Evolutionary conservation across 805 yeast genomes (phyloP).

Genomic region (Clavispora fructus): DNA sequence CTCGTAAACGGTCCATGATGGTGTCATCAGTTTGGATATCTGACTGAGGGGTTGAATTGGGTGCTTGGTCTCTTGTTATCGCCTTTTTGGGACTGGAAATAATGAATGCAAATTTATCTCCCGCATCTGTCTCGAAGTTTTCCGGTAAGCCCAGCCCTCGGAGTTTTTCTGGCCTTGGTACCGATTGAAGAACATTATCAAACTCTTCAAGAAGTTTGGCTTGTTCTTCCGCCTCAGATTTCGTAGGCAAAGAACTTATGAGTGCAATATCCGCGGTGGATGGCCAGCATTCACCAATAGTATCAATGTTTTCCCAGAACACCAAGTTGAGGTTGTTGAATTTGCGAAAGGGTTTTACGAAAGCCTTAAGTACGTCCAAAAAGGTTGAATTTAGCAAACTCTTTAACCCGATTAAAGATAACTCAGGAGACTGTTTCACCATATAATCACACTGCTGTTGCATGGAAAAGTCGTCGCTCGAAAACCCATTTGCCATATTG

Average conservation of each 20-base stretch:
- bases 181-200: constrained; percentile 19
- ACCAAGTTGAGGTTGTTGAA: constrained; percentile 23
- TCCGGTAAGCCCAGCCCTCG: constrained; percentile 2
- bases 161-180: constrained; percentile 6
- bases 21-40: constrained; percentile 5
- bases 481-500: constrained; percentile 15
- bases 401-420: constrained; percentile 28
- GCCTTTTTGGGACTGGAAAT: constrained; percentile 15
- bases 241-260: constrained; percentile 22
- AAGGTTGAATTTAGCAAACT: constrained; percentile 30
- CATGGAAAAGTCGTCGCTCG: constrained; percentile 5
- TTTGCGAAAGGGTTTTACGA: constrained; percentile 25
- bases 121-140: not conserved
- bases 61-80: not conserved
- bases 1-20: constrained; percentile 25
- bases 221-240: constrained; percentile 28
- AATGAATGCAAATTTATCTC: constrained; percentile 12
- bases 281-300: constrained; percentile 20
- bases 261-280: constrained; percentile 9
- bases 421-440: constrained; percentile 20
- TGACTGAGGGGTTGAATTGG: not conserved
- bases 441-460: constrained; percentile 23
- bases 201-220: constrained; percentile 27
- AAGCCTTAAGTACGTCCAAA: constrained; percentile 29
- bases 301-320: constrained; percentile 25